phyloP scores from a whole-genome alignment of 345 rosid genomes.

The Arabis hirsuta region DNA sequence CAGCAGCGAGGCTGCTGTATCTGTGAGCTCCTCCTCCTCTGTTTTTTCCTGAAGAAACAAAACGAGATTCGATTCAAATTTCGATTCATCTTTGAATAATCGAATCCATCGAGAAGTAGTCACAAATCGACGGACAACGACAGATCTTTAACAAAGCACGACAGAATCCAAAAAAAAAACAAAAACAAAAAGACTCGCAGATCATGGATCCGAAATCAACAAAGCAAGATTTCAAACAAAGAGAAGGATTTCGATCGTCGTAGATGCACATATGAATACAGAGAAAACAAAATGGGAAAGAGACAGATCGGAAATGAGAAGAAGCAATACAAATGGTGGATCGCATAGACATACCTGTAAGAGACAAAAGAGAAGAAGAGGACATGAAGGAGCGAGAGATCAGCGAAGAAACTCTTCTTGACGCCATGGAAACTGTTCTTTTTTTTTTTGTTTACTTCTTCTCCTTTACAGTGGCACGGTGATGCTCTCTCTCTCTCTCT shows the following conservation, averaged over 20 bases:
- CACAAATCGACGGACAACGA: background rate
- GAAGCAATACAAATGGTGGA: background rate
- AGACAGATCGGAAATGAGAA: background rate
- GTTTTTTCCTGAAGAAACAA: constrained; percentile 54
- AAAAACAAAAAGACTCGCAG: background rate
- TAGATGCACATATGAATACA: background rate
- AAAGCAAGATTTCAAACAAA: background rate
- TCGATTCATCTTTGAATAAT: background rate
- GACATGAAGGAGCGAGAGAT: constrained; percentile 61
- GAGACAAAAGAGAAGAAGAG: constrained; percentile 36
- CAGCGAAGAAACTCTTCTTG: constrained; percentile 52
- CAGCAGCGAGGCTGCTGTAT: constrained; percentile 58
- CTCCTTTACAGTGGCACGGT: constrained; percentile 12
- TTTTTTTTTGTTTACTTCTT: background rate
- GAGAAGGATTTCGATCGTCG: background rate
- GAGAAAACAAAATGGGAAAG: background rate
- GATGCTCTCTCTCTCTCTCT: background rate
- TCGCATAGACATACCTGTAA: background rate
- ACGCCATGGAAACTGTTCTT: constrained; percentile 50
- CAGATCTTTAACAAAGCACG: too few species aligned
- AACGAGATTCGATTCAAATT: background rate
- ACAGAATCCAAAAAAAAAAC: too few species aligned
- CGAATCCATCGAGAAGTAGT: background rate
- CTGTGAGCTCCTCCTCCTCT: constrained; percentile 52
- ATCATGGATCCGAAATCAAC: constrained; percentile 16